A percentile compares a stretch with the other conserved stretches of the same genome.
These are phyloP conservation scores for Trichoderma guizhouense DNA, from an alignment of 2,329 filamentous ascomycete genomes.

Conservation along the genomic window DNA sequence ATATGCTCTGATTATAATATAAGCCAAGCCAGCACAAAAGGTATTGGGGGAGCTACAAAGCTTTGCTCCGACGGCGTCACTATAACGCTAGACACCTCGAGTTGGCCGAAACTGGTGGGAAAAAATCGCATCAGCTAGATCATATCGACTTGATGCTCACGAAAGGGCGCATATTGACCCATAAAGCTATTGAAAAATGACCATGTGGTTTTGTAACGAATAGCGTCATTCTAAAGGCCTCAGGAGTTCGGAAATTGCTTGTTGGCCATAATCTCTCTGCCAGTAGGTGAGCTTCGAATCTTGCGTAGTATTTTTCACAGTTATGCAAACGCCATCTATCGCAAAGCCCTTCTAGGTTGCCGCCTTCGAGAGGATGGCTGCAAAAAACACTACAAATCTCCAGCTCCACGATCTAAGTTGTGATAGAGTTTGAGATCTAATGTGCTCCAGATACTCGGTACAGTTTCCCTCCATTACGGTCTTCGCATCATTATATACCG, in stretches of 20 bases:
- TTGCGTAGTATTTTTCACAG: not conserved
- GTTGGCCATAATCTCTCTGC: not conserved
- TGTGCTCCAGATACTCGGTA: not conserved
- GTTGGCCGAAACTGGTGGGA: not conserved
- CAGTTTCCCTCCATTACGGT: not conserved
- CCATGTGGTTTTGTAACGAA: not conserved
- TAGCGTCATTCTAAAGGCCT: not conserved
- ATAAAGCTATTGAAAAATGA: not conserved
- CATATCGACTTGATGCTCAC: not conserved
- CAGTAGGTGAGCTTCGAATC: not conserved
- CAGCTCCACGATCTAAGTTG: not conserved
- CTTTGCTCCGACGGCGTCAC: not conserved
- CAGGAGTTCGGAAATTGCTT: not conserved
- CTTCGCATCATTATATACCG: not conserved
- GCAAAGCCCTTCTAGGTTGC: not conserved
- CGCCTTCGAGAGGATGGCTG: not conserved
- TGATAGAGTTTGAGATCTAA: not conserved
- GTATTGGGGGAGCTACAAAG: not conserved
- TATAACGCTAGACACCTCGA: not conserved
- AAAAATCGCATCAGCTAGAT: not conserved
- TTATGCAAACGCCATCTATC: not conserved
- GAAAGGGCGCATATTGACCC: not conserved
- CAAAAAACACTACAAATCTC: not conserved
- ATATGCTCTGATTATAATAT: not conserved
- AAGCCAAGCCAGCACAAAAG: not conserved